A percentile compares a stretch with the other conserved stretches of the same genome.
Conservation (phyloP, 1,139 yeast species). For the Suhomyces yuchorum region DNA sequence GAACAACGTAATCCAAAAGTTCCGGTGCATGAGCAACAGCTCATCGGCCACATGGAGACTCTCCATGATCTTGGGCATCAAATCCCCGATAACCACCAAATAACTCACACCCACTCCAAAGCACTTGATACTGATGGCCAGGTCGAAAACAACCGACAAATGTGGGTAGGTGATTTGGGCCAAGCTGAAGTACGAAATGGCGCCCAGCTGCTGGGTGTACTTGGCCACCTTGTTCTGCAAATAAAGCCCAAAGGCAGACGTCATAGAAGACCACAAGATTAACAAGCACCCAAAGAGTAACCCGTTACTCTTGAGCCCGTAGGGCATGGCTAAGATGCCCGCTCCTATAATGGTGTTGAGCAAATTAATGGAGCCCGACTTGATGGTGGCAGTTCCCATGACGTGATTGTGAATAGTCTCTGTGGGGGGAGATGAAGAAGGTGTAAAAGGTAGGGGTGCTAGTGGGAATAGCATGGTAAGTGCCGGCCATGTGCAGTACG, state of each 20-base stretch:
- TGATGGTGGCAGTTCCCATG: constrained; percentile 40
- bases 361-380: constrained; percentile 54
- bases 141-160: constrained; percentile 42
- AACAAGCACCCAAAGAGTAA: constrained; percentile 48
- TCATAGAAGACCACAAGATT: constrained; percentile 49
- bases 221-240: constrained; percentile 54
- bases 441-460: background rate
- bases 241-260: constrained; percentile 56
- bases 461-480: background rate
- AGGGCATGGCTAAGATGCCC: constrained; percentile 61
- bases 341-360: constrained; percentile 60
- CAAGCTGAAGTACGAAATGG: constrained; percentile 54
- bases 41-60: constrained; percentile 35
- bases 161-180: constrained; percentile 59
- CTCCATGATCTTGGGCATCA: constrained; percentile 75
- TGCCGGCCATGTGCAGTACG: background rate
- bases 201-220: constrained; percentile 50
- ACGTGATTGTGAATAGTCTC: background rate
- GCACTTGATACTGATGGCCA: constrained; percentile 63
- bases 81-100: constrained; percentile 84
- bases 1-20: constrained; percentile 71
- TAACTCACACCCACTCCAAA: constrained; percentile 93
- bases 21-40: constrained; percentile 44
- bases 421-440: background rate
- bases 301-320: constrained; percentile 54